Evolutionary conservation across 1,284 basidiomycete genomes (phyloP), one percentile per base, ranked within the genome.

Genomic region (Ustilago shanxiensis): DNA sequence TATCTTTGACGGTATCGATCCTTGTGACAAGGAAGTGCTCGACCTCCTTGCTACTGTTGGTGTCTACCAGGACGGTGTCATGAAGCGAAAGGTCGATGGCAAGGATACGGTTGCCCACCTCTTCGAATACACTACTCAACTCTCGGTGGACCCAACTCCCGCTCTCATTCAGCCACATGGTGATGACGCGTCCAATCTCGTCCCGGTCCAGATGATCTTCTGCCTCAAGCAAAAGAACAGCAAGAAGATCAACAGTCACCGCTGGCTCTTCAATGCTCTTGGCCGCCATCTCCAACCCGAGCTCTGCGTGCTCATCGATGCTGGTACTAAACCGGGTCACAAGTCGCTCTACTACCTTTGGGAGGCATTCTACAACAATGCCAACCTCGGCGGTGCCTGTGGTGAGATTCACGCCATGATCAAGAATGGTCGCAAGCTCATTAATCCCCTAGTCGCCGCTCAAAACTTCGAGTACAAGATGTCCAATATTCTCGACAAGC

Each of bases 381-480:
- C 81, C 20, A 75, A 84, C 63, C 72, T 86, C 52, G 84, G 84
- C 37, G 84, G 84, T 39, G 82, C 83, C 6, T 86, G 84, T 59
- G 84, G 84, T 16, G 84, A 86, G 72, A 86, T 86, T 39, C 84
- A 85, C 66, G 83, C 81, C 51, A 85, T 85, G 84, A 74, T 84
- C 59, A 74, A 80, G 60, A 76, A 77, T 60, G 84, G 84, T 20
- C 63, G 69, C 28, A 86, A 84, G 72, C 79, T 86, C n/a, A 54
- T 86, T 68, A 86, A 86, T 62, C 84, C 83, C 13, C 74, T 86
- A 1, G 84, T 86, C 2, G 94, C 94, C 6, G 93, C 94, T 18
- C 94, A 95, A 88, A 95, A 95, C 86, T 95, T 95, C 74, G 95
- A 97, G 88, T 98, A 98, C 88, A 97, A 97, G 89, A 95, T 96